Evolutionary conservation across 1,284 basidiomycete species (phyloP).

Genomic region (Heterobasidion occidentale): DNA sequence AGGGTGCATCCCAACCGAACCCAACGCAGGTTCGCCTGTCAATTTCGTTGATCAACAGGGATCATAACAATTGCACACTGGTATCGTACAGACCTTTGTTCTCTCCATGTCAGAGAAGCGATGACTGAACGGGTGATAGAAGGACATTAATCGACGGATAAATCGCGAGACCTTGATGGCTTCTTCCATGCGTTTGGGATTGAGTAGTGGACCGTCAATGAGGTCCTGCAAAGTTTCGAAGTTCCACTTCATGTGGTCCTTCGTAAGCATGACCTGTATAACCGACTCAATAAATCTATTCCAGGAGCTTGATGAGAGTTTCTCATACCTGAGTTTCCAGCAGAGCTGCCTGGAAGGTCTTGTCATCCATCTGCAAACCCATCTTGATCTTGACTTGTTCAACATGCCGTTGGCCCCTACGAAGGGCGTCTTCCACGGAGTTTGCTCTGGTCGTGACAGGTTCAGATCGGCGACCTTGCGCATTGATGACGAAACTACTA

Average conservation of each 20-base stretch:
- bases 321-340: constrained; percentile 71
- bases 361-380: constrained; percentile 92
- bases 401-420: constrained; percentile 84
- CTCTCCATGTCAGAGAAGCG: constrained; percentile 81
- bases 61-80: background rate
- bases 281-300: constrained; percentile 9
- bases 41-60: background rate
- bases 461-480: background rate
- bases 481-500: background rate
- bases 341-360: constrained; percentile 74
- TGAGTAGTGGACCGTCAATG: constrained; percentile 87
- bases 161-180: constrained; percentile 88
- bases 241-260: constrained; percentile 92
- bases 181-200: constrained; percentile 93
- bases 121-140: constrained; percentile 87
- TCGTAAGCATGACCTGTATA: constrained; percentile 72
- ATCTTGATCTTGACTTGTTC: constrained; percentile 86
- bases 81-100: constrained; percentile 44
- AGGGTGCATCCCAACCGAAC: constrained; percentile 80
- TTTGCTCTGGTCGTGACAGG: constrained; percentile 51
- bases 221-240: constrained; percentile 85
- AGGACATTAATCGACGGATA: constrained; percentile 80
- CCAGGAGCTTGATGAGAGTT: background rate
- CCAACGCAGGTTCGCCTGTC: constrained; percentile 73
- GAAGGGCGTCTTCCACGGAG: constrained; percentile 80